Conservation (phyloP, 495 filamentous ascomycete genomes). For the Penicillium manginii region DNA sequence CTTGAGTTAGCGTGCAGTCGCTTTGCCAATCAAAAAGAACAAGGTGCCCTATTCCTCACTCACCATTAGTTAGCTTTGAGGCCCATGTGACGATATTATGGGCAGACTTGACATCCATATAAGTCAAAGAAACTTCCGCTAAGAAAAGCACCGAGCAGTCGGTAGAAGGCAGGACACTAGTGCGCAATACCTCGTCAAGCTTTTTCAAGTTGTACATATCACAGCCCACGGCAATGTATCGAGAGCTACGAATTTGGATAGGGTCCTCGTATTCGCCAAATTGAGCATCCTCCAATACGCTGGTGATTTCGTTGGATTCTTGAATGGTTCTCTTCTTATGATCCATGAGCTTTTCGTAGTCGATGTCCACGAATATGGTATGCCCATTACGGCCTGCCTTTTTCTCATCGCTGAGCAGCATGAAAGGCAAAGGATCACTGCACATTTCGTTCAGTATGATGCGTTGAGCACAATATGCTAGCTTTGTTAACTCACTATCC, state of each 20-base stretch:
- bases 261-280: conserved; percentile 44
- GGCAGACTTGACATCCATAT: conserved; percentile 80
- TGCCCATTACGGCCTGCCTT: conserved; percentile 48
- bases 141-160: conserved; percentile 72
- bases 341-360: conserved; percentile 79
- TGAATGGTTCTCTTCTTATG: conserved; percentile 72
- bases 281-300: conserved; percentile 53
- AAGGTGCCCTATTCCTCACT: background rate
- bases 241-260: conserved; percentile 62
- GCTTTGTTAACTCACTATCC: conserved; percentile 70
- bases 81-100: conserved; percentile 76
- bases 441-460: conserved; percentile 32
- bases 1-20: background rate
- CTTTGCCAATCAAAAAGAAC: no score
- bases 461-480: conserved; percentile 5
- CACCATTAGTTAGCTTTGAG: conserved; percentile 64
- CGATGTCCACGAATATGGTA: conserved; percentile 80
- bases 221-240: conserved; percentile 81
- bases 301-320: conserved; percentile 59
- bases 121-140: conserved; percentile 88
- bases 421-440: conserved; percentile 91
- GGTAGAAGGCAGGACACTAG: conserved; percentile 52
- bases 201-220: conserved; percentile 65
- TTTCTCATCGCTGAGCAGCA: conserved; percentile 68
- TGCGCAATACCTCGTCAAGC: conserved; percentile 59